Base-by-base conservation (phyloP, 2,329 filamentous ascomycete genomes). In the Hymenoscyphus albidus region DNA sequence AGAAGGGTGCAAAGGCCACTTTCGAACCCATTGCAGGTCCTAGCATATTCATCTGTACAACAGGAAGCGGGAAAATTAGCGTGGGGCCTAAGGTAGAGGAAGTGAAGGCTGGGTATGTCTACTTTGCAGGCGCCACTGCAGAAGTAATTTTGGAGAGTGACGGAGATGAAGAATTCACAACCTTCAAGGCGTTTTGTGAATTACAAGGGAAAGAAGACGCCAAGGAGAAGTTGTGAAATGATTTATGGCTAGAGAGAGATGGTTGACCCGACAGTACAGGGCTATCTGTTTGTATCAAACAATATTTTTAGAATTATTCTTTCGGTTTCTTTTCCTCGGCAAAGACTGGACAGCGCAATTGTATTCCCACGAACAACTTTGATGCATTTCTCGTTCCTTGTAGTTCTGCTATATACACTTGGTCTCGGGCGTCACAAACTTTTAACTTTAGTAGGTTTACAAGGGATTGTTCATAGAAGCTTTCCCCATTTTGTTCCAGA, bases 131-230 rank as follows among this genome's bases (percentile, higher is more conserved):
- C 1, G 90, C 95, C 2, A 93, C 90, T 18, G 93, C 95, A 0
- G 90, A 96, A 77, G 82, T 90, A 42, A 84, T 94, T 2, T 78
- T 98, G 60, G 89, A 97, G 79, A 92, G 84, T 13, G 79, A 82
- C 0, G 86, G 86, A 32, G 88, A 92, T 64, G 85, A 89, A 63
- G 86, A 89, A 63, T 89, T 98, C 70, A 89, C 90, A 32, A 93
- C 90, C 0, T 99, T 96, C 81, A 95, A 93, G 80, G 95, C 94
- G 0, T 97, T 96, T 76, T 97, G 93, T 74, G 93, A 97, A 80
- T 82, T 96, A 66, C 85, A 87, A 13, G 80, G 78, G 16, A 75
- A 67, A 57, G 70, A 70, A 66, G 72, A 72, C 22, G 48, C 18
- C 10, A 54, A 54, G 18, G 48, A 54, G 22, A 54, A 54, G 48